Conservation (phyloP, 2,329 filamentous ascomycete species). For the Colletotrichum spinosum region DNA sequence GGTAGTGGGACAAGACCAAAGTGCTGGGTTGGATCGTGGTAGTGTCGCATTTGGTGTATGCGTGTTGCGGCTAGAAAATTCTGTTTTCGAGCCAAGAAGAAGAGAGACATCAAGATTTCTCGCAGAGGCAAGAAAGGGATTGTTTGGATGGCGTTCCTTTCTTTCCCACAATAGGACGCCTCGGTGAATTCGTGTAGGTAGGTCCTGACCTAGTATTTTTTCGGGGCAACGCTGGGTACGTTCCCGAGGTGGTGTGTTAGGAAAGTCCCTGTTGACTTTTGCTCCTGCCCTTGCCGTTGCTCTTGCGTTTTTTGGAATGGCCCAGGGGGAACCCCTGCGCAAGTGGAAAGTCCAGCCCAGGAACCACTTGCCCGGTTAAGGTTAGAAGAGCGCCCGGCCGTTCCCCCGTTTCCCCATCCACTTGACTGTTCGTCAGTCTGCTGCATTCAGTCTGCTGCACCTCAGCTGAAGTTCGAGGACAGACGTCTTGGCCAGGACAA, state of each 20-base stretch:
- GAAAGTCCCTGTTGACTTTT: background rate
- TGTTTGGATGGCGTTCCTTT: background rate
- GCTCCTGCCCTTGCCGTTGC: background rate
- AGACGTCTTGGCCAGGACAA: background rate
- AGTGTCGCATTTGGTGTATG: background rate
- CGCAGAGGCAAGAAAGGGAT: constrained; percentile 33
- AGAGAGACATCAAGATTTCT: constrained; percentile 25
- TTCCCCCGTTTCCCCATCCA: constrained; percentile 3
- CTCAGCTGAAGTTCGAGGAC: background rate
- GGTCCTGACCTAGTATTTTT: too few relatives aligned
- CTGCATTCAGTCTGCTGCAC: background rate
- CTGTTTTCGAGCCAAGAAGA: constrained; percentile 12
- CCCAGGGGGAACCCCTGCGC: constrained; percentile 24
- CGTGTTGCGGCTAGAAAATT: constrained; percentile 20
- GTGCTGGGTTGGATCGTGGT: background rate
- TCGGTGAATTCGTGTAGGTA: too few relatives aligned
- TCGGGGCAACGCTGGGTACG: background rate
- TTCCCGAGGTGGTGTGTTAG: background rate
- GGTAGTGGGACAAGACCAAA: background rate
- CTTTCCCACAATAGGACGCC: too few relatives aligned
- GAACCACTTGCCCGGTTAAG: constrained; percentile 29
- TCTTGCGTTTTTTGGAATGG: constrained; percentile 6
- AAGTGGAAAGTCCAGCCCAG: constrained; percentile 11
- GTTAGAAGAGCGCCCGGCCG: constrained; percentile 13
- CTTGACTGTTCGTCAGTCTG: constrained; percentile 6